Conservation (phyloP, 2,329 filamentous ascomycete species). For the Diaporthe eres region DNA sequence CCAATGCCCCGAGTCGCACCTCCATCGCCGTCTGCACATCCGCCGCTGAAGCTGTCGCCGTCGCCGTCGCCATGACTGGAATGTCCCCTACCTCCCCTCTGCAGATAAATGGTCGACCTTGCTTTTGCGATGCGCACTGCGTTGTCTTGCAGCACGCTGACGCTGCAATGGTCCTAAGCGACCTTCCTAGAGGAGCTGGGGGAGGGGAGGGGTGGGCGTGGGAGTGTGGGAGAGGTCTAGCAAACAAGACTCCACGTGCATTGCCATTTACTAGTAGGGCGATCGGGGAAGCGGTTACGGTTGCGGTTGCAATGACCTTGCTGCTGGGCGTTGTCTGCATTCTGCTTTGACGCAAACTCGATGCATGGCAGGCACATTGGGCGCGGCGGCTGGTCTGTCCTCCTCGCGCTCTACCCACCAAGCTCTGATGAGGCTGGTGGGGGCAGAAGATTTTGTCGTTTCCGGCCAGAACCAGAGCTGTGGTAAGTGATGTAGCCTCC, state of each 20-base stretch:
- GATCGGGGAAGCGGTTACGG: constrained; percentile 13
- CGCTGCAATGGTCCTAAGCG: constrained; percentile 14
- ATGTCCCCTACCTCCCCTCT: neutral
- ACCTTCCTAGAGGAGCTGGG: constrained; percentile 22
- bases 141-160: neutral
- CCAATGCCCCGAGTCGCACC: neutral
- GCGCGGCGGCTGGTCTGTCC: neutral
- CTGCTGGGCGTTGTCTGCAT: neutral
- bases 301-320: neutral
- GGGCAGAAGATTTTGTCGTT: constrained; percentile 29
- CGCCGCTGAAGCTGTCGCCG: neutral
- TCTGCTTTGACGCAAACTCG: neutral
- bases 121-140: neutral
- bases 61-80: neutral
- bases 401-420: neutral
- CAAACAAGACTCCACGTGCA: constrained; percentile 14
- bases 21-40: neutral
- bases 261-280: neutral
- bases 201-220: neutral
- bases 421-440: constrained; percentile 15
- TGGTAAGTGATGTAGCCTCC: constrained; percentile 35
- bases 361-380: constrained; percentile 12
- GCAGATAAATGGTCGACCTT: neutral
- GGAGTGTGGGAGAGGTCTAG: neutral
- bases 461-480: constrained; percentile 32